Base-by-base conservation (phyloP, 495 filamentous ascomycete genomes). In the Trichocladium uniseriatum region DNA sequence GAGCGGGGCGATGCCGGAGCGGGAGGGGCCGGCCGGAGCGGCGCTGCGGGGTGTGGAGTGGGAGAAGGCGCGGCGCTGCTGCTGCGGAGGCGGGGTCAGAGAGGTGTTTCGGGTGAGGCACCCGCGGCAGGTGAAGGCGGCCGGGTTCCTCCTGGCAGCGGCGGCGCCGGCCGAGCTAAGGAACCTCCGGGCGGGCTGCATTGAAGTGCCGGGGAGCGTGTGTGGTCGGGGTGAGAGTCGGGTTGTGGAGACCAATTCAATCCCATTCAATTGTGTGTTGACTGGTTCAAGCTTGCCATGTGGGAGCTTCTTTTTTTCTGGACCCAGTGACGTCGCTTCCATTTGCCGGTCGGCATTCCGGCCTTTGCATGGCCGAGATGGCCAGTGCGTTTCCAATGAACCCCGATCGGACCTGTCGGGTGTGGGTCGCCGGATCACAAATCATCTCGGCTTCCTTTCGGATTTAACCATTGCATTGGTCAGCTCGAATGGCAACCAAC, bases 1-100 rank as follows among this genome's bases (percentile, higher is more conserved):
- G 56, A 97, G 78, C 8, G 55, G 62, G 9, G 77, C 67, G 50
- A 75, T 50, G 38, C 74, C 80, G 16, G 71, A 56, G 3, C 69
- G 78, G 8, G 76, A 61, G 13, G 57, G 54, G 24, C 57, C 48
- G 0, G 51, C 49, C n/a, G 60, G 56, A 27, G 61, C 32, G 5
- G 50, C 28, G 28, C 5, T 11, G 10, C 31, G 35, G 19, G 56
- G 29, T 13, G 49, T 18, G 21, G 53, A 27, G 2, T 5, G 35
- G 27, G 45, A 52, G 11, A 51, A 46, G 29, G 36, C n/a, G n/a
- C 52, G 28, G 53, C 9, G 38, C 47, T 45, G 53, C 15, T 58
- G 45, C 44, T 38, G 19, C 48, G 42, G 37, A 54, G 53, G 45
- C 4, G 9, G 31, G 5, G 31, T 4, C 13, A 11, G 31, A 32